Evolutionary conservation across 768 basidiomycete genomes (phyloP).

Genomic region (Amanita fuliginea): DNA sequence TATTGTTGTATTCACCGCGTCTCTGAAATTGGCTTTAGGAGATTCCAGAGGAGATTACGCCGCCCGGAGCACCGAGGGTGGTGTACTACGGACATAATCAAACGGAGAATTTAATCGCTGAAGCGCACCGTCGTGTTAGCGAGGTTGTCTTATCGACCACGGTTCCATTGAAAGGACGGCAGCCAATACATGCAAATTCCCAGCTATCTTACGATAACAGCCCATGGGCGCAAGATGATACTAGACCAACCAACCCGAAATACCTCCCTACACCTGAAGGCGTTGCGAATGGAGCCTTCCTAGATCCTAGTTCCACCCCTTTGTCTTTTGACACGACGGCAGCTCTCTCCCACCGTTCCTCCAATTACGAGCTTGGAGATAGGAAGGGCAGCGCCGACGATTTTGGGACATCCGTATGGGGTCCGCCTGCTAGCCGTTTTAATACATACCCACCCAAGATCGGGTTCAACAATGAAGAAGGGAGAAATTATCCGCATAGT

Average conservation of each 20-base stretch:
- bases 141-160: slow-evolving; percentile 36
- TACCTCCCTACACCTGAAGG: slow-evolving; percentile 21
- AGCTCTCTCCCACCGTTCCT: slow-evolving; percentile 9
- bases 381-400: slow-evolving; percentile 24
- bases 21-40: slow-evolving; percentile 29
- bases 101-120: slow-evolving; percentile 48
- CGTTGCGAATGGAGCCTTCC: slow-evolving; percentile 15
- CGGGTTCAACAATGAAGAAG: slow-evolving; percentile 9
- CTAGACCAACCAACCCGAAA: slow-evolving; percentile 3
- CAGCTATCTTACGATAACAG: neutral
- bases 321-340: slow-evolving; percentile 6
- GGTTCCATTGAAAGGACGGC: slow-evolving; percentile 19
- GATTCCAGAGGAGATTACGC: slow-evolving; percentile 71
- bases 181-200: neutral
- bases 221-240: neutral
- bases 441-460: slow-evolving; percentile 49
- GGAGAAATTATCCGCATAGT: slow-evolving; percentile 13
- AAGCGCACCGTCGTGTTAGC: slow-evolving; percentile 46
- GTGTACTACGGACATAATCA: slow-evolving; percentile 60
- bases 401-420: slow-evolving; percentile 23
- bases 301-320: slow-evolving; percentile 13
- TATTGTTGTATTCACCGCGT: neutral
- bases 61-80: slow-evolving; percentile 67
- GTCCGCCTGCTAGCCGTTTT: slow-evolving; percentile 36
- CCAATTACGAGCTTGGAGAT: slow-evolving; percentile 7